Percentiles rank a stretch among this genome's conserved stretches.
These are phyloP conservation scores for Fusarium poae DNA, from an alignment of 2,329 filamentous ascomycete species.

Conservation along the genomic window DNA sequence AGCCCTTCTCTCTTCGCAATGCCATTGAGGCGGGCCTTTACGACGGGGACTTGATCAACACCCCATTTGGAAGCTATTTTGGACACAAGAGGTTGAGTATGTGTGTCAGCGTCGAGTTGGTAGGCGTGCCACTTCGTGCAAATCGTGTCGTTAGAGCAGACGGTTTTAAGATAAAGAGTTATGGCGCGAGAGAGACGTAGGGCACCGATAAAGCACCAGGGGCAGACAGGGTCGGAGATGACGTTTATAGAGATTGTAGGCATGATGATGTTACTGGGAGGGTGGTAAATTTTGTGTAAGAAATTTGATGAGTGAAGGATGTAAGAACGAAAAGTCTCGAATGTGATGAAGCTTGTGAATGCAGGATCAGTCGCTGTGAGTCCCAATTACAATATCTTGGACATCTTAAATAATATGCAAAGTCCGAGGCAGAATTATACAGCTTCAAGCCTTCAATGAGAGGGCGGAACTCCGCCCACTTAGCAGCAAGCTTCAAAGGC, in stretches of 20 bases:
- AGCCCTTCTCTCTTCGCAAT: conserved; percentile 77
- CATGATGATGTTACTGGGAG: conserved; percentile 61
- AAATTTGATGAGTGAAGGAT: not conserved
- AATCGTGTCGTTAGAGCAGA: conserved; percentile 77
- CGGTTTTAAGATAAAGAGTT: conserved; percentile 69
- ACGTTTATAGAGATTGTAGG: conserved; percentile 81
- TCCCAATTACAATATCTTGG: not conserved
- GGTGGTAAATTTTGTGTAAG: not conserved
- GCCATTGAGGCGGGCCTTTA: conserved; percentile 68
- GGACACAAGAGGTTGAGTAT: conserved; percentile 60
- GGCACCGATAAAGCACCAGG: conserved; percentile 84
- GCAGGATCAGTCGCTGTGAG: no score
- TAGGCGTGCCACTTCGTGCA: conserved; percentile 81
- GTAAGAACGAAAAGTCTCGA: not conserved
- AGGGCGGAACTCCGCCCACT: conserved; percentile 46
- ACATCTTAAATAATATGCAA: not conserved
- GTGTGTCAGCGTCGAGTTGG: conserved; percentile 79
- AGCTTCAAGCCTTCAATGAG: conserved; percentile 14
- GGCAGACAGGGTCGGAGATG: conserved; percentile 86
- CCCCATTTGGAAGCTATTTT: conserved; percentile 77
- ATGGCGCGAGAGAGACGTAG: conserved; percentile 81
- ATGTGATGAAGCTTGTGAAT: not conserved
- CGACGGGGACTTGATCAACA: conserved; percentile 67
- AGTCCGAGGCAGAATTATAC: not conserved
- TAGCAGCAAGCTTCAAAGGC: not conserved